phyloP scores from a whole-genome alignment of 2,329 filamentous ascomycete genomes.

The Amauroascus verrucosus region DNA sequence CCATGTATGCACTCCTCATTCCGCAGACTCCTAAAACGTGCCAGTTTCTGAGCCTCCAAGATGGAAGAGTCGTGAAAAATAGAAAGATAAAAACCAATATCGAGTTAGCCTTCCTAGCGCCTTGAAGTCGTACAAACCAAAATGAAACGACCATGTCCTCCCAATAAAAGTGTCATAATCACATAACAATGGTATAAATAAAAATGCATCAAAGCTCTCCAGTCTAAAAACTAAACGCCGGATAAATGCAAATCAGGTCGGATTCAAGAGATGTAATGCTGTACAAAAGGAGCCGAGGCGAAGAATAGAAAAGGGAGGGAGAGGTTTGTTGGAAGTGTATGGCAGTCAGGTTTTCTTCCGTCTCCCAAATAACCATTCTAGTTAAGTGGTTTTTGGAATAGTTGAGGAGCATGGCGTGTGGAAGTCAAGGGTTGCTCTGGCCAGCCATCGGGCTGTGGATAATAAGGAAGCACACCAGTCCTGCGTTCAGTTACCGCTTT shows the following conservation, averaged over 20 bases:
- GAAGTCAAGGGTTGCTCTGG: constrained; percentile 25
- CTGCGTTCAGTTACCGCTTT: constrained; percentile 55
- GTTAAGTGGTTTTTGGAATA: neutral
- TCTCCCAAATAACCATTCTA: neutral
- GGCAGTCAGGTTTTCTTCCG: no score
- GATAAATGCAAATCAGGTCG: neutral
- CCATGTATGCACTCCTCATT: neutral
- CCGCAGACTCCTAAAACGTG: neutral
- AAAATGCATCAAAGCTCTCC: neutral
- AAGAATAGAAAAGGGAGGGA: neutral
- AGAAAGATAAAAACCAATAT: neutral
- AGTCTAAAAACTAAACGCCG: neutral
- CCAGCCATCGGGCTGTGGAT: constrained; percentile 36
- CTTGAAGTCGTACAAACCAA: no score
- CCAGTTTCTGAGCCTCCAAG: no score
- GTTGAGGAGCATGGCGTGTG: constrained; percentile 25
- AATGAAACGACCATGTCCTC: neutral
- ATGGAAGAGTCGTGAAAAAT: no score
- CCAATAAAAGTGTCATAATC: neutral
- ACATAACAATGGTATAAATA: constrained; percentile 8
- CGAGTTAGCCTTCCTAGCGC: neutral
- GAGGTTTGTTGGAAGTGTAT: neutral
- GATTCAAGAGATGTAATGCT: neutral
- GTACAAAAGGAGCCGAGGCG: neutral
- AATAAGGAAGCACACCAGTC: constrained; percentile 57